Evolutionary conservation across 2,329 filamentous ascomycete genomes (phyloP).

Genomic region (Falciphora oryzae): DNA sequence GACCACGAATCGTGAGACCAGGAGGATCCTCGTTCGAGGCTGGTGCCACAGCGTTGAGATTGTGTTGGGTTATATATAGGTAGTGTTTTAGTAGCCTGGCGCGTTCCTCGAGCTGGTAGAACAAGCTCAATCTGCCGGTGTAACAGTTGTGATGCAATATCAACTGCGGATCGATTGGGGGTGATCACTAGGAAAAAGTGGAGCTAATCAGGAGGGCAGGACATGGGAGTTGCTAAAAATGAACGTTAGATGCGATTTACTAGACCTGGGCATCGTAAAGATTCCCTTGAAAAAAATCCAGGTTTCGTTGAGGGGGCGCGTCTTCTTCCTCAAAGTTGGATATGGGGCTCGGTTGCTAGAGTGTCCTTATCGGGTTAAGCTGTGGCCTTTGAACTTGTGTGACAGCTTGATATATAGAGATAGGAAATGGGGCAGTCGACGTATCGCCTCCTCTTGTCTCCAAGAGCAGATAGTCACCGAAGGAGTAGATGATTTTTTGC

Average conservation of each 20-base stretch:
- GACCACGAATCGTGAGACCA: slow-evolving; percentile 9
- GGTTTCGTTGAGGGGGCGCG: no score
- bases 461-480: no score
- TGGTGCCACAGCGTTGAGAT: no score
- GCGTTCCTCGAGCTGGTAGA: slow-evolving; percentile 67
- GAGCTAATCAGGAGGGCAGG: not conserved
- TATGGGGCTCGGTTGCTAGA: no score
- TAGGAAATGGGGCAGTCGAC: no score
- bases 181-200: not conserved
- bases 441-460: no score
- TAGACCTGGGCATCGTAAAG: not conserved
- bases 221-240: not conserved
- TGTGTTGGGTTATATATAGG: no score
- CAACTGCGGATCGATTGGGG: not conserved
- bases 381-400: no score
- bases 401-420: no score
- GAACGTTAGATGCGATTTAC: not conserved
- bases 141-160: slow-evolving; percentile 37
- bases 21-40: slow-evolving; percentile 7
- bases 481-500: no score
- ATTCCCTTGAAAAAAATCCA: not conserved
- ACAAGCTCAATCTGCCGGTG: slow-evolving; percentile 60
- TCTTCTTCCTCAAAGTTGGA: no score
- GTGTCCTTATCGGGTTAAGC: no score
- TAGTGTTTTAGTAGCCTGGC: slow-evolving; percentile 38